These are phyloP conservation scores for Clonostachys rosea DNA, from an alignment of 2,329 filamentous ascomycete species.

Conservation along the genomic window DNA sequence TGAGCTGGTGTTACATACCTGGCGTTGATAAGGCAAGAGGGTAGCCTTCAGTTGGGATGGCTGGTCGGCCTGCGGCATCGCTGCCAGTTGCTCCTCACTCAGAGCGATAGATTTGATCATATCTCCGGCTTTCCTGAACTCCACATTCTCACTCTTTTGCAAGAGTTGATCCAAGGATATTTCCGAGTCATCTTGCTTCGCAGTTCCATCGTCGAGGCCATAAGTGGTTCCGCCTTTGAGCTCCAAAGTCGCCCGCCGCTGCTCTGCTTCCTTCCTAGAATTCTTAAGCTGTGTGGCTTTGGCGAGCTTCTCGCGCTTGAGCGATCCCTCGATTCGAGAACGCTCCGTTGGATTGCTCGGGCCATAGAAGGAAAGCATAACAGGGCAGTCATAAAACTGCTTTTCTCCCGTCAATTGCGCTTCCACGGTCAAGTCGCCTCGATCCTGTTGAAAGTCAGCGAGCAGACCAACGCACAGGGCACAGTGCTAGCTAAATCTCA, in stretches of 20 bases:
- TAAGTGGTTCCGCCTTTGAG: slow-evolving; percentile 29
- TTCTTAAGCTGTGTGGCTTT: slow-evolving; percentile 50
- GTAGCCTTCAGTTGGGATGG: slow-evolving; percentile 60
- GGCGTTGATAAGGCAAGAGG: slow-evolving; percentile 75
- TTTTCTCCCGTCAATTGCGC: slow-evolving; percentile 65
- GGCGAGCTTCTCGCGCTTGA: slow-evolving; percentile 63
- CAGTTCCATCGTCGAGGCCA: slow-evolving; percentile 8
- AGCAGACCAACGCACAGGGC: neutral
- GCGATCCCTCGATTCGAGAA: slow-evolving; percentile 49
- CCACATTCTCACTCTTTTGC: slow-evolving; percentile 60
- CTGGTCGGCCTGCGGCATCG: slow-evolving; percentile 68
- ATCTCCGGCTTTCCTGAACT: slow-evolving; percentile 59
- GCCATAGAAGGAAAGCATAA: slow-evolving; percentile 66
- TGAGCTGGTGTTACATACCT: slow-evolving; percentile 25
- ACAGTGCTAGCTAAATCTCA: slow-evolving; percentile 23
- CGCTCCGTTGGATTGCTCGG: slow-evolving; percentile 50
- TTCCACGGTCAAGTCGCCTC: slow-evolving; percentile 58
- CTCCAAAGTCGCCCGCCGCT: slow-evolving; percentile 37
- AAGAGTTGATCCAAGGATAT: slow-evolving; percentile 60
- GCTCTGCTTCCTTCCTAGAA: slow-evolving; percentile 47
- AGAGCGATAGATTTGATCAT: slow-evolving; percentile 67
- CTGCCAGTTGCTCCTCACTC: slow-evolving; percentile 64
- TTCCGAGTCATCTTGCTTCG: slow-evolving; percentile 8
- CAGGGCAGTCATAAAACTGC: slow-evolving; percentile 65
- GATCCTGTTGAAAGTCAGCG: slow-evolving; percentile 38